Base-by-base conservation (phyloP, 202 grass and related monocot genomes). In the Carex sylvatica region DNA sequence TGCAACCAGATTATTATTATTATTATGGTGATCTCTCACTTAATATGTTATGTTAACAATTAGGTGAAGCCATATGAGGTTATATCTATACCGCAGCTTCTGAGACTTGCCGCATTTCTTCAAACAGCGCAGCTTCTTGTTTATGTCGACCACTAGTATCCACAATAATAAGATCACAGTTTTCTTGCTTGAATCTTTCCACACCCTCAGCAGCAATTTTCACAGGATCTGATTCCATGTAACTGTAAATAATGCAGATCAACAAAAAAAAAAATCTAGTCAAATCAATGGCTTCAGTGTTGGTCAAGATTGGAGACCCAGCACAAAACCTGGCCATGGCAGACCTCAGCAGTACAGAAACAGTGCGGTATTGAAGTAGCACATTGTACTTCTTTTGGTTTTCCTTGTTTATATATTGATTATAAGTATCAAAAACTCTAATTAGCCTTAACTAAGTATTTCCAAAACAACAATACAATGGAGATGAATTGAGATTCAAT, bases 61-160 rank as follows among this genome's bases (percentile, higher is more conserved):
- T 31, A 10, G 18, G 3, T 40, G 79, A 63, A 74, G 6, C 59
- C 80, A 51, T 82, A 62, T 74, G 64, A 82, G 24, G 40, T 80
- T 77, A 61, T 15, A 52, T 87, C 63, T 75, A 82, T 90, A 93
- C 95, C 61, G 88, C 87, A 85, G 95, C 92, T 93, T 94, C 95
- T 82, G 95, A 98, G 51, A 98, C 92, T 98, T 98, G 88, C 44
- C 94, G 92, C 92, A 98, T 98, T 94, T 98, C 95, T 85, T 98
- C 92, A 86, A 97, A 97, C 3, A 98, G 85, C 9, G 92, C 84
- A 44, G 92, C 95, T 89, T 94, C 95, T 79, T 98, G 92, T 83
- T 91, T 98, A 74, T 98, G 95, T 59, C 92, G 89, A 75, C 95
- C 95, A 87, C 92, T 98, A 75, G 95, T 98, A 87, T 95, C 95